Base-by-base conservation (phyloP, 345 rosid genomes). In the Mercurialis annua region DNA sequence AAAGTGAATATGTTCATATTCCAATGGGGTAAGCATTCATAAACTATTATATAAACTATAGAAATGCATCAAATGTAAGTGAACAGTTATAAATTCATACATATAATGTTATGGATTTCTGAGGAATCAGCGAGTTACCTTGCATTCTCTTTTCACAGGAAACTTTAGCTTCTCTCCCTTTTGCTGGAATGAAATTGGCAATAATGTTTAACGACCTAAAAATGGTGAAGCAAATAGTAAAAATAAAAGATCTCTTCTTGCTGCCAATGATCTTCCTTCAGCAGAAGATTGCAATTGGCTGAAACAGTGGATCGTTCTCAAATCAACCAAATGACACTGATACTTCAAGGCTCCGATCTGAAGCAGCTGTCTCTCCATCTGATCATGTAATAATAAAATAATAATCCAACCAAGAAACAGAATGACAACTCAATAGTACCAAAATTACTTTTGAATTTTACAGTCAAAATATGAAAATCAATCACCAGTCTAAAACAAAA, bases 291-390 rank as follows among this genome's bases (percentile, higher is more conserved):
- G 81, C 24, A 77, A 61, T 65, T 73, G 87, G 67, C 70, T 79
- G 10, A 65, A 77, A 91, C 63, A 87, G 82, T 29, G 96, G 81
- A 85, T 90, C 97, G 55, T 78, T 86, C 76, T 87, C 92, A 82
- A 91, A 91, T 79, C 91, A 86, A 49, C 97, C 97, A 58, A 91
- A 90, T 16, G 99, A 94, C 46, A 90, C 88, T 26, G 97, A 94
- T 73, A 78, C 95, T 73, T 89, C 82, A 52, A 86, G 78, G 52
- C 68, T 81, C 58, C 90, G 86, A 51, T 78, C 83, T 43, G 89
- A 72, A 53, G 83, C 74, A 75, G 65, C 81, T 56, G 75, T 80
- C 66, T 73, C 62, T 82, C 81, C 73, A 85, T 85, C 90, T 88
- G 82, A n/a, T n/a, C n/a, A n/a, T n/a, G 71, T 73, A 65, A 65